Conservation (phyloP, 139 green algal genomes). For the Gonium pectorale region DNA sequence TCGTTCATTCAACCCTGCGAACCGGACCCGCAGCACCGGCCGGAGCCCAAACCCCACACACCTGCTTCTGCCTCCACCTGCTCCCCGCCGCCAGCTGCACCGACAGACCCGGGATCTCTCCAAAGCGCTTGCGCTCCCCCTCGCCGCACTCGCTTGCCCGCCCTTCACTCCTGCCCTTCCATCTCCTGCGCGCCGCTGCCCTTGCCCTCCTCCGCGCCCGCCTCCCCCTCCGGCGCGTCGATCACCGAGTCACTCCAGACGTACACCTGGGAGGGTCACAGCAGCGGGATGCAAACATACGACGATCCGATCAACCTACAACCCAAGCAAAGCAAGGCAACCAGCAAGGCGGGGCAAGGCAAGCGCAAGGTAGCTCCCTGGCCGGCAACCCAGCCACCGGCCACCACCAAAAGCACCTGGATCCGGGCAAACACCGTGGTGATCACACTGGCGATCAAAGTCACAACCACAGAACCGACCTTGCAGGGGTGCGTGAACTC, state of each 20-base stretch:
- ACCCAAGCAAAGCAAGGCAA: neutral
- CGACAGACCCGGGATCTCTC: too few species aligned
- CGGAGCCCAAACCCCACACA: too few species aligned
- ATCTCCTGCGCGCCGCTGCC: neutral
- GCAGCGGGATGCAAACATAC: neutral
- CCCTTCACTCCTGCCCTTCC: too few species aligned
- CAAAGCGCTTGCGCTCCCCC: too few species aligned
- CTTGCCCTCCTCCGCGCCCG: neutral
- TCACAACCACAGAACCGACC: neutral
- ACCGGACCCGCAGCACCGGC: too few species aligned
- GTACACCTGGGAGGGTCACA: slow-evolving; percentile 41
- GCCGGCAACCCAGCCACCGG: too few species aligned
- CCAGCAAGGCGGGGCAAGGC: neutral
- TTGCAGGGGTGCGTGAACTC: slow-evolving; percentile 38
- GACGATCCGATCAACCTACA: neutral
- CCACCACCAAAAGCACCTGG: neutral
- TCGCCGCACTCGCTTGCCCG: too few species aligned
- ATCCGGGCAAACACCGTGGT: neutral
- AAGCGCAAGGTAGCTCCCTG: too few species aligned
- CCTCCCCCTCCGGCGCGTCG: slow-evolving; percentile 23
- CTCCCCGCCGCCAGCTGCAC: too few species aligned
- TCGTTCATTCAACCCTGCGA: too few species aligned
- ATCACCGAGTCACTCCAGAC: slow-evolving; percentile 43
- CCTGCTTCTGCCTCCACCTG: too few species aligned
- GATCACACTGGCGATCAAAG: neutral